Percentiles rank a stretch among this genome's conserved stretches.
Conservation (phyloP, 352 stramenopile genomes). For the Phytophthora fragariae region DNA sequence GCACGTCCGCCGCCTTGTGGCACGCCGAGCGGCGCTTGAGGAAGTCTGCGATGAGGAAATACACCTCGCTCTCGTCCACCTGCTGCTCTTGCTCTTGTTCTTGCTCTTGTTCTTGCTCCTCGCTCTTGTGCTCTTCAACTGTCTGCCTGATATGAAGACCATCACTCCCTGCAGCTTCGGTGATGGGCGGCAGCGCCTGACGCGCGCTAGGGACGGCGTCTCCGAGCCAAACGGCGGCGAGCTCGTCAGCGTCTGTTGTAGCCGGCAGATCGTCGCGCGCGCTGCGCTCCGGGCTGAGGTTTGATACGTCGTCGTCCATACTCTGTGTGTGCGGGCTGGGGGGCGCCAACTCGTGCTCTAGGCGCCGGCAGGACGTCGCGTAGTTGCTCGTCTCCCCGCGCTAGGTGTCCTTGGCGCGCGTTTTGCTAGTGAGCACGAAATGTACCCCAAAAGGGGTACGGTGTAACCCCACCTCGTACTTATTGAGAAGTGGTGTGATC, state of each 20-base stretch:
- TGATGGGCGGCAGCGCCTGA: slow-evolving; percentile 31
- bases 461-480: no score
- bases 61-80: slow-evolving; percentile 68
- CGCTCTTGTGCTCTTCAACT: slow-evolving; percentile 28
- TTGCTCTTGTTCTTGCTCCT: neutral
- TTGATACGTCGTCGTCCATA: slow-evolving; percentile 32
- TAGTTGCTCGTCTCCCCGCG: neutral
- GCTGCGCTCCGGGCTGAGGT: slow-evolving; percentile 16
- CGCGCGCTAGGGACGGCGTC: slow-evolving; percentile 10
- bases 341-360: neutral
- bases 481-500: no score
- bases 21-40: slow-evolving; percentile 74
- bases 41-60: slow-evolving; percentile 90
- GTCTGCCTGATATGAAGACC: neutral
- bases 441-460: no score
- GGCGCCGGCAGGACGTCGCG: neutral
- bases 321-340: neutral
- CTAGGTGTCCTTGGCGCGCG: slow-evolving; percentile 5
- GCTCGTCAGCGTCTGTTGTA: slow-evolving; percentile 14
- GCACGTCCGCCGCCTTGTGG: slow-evolving; percentile 60
- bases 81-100: slow-evolving; percentile 9
- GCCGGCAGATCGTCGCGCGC: neutral
- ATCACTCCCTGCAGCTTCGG: neutral
- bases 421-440: slow-evolving; percentile 12
- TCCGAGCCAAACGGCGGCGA: slow-evolving; percentile 10